Conservation (phyloP, 2,329 filamentous ascomycete species). For the Cladosporium oxysporum region DNA sequence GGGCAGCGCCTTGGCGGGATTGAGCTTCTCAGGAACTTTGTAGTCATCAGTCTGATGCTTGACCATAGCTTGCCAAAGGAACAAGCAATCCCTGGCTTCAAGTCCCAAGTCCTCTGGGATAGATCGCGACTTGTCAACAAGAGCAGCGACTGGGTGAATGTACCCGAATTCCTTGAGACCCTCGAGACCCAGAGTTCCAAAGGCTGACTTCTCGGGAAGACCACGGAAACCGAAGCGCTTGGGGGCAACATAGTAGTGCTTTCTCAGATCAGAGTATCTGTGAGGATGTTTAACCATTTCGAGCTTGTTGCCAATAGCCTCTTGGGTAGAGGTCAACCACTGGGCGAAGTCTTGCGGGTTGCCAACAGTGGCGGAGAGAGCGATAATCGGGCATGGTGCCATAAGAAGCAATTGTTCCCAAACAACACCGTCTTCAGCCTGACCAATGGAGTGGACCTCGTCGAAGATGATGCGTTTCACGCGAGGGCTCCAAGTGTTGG, state of each 20-base stretch:
- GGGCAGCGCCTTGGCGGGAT: slow-evolving; percentile 54
- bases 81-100: slow-evolving; percentile 70
- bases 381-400: slow-evolving; percentile 75
- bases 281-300: slow-evolving; percentile 68
- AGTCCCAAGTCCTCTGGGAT: slow-evolving; percentile 68
- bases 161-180: slow-evolving; percentile 55
- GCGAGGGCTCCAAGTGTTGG: slow-evolving; percentile 65
- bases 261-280: slow-evolving; percentile 76
- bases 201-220: slow-evolving; percentile 46
- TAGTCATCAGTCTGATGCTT: slow-evolving; percentile 52
- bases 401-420: slow-evolving; percentile 78
- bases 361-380: slow-evolving; percentile 76
- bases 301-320: slow-evolving; percentile 62
- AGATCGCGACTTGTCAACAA: slow-evolving; percentile 62
- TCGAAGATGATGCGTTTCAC: slow-evolving; percentile 80
- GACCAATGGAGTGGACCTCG: slow-evolving; percentile 78
- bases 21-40: slow-evolving; percentile 51
- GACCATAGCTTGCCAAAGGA: slow-evolving; percentile 65
- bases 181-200: slow-evolving; percentile 51
- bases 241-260: slow-evolving; percentile 65
- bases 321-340: slow-evolving; percentile 68
- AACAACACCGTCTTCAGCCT: slow-evolving; percentile 72
- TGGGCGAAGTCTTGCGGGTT: slow-evolving; percentile 69
- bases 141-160: slow-evolving; percentile 66
- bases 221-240: slow-evolving; percentile 54